Conservation (phyloP, 371 early-diverging fungal species). For the Mucor circinelloides region DNA sequence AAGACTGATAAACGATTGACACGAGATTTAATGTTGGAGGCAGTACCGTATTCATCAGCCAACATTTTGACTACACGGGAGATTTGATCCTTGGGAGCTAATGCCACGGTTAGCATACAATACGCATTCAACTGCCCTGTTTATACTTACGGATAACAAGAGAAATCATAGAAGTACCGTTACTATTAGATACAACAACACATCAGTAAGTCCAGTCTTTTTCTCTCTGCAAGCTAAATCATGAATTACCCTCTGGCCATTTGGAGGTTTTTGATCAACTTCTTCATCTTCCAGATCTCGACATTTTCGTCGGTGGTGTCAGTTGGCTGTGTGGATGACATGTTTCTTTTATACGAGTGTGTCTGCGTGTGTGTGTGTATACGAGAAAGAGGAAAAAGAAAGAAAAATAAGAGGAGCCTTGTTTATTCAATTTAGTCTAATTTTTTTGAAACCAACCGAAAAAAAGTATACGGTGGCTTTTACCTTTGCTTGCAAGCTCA, state of each 20-base stretch:
- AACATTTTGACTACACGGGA: slow-evolving; percentile 93
- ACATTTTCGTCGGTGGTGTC: slow-evolving; percentile 73
- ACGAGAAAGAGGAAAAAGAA: not conserved
- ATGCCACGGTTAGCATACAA: not conserved
- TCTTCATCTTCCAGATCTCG: slow-evolving; percentile 97
- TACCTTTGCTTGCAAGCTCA: not conserved
- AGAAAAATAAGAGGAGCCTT: not conserved
- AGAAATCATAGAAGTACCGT: slow-evolving; percentile 99
- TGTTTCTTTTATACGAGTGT: not conserved
- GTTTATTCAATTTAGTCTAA: slow-evolving; percentile 5
- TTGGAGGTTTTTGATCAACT: slow-evolving; percentile 94
- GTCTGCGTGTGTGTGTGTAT: not conserved
- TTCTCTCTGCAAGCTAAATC: not conserved
- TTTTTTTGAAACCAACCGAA: slow-evolving; percentile 11
- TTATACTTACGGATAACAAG: slow-evolving; percentile 92
- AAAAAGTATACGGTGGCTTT: slow-evolving; percentile 18
- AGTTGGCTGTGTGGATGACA: slow-evolving; percentile 23
- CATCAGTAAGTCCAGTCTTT: not conserved
- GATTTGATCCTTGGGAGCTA: slow-evolving; percentile 94
- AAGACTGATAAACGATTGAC: slow-evolving; percentile 99
- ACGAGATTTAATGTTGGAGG: slow-evolving; percentile 99
- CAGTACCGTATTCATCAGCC: slow-evolving; percentile 99
- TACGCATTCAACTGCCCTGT: not conserved
- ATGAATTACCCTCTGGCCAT: slow-evolving; percentile 88
- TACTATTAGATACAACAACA: slow-evolving; percentile 58